Evolutionary conservation across 78 protist genomes (phyloP), one percentile per base, ranked within the genome.

Genomic region (Dictyostelium purpureum): DNA sequence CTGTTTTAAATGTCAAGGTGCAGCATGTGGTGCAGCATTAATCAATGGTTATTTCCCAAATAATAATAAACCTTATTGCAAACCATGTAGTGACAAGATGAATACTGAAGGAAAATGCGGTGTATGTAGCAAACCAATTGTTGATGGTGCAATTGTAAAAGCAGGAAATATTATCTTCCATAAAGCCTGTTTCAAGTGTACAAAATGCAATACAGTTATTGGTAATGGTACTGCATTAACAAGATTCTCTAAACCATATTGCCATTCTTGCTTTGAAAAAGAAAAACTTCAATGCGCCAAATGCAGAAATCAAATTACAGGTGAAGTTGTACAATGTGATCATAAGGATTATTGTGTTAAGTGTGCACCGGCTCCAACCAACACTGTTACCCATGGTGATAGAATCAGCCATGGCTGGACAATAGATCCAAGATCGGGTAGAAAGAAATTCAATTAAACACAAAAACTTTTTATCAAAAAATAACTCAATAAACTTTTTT

Each of bases 211-310:
- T 5, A 79, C 61, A 33, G 57, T 24, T 19, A 47, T 79, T 59
- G 52, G 66, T 7, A 76, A 59, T 63, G 88, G 76, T 21, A 10
- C 49, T 19, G 51, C 75, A 6, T 65, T 45, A 10, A 79, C 88
- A 2, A 57, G 61, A 31, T 79, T 79, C 61, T 21, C 63, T 14
- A 79, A 79, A 65, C 88, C 88, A 65, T 79, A 79, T 65, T 79
- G 88, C 45, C 4, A n/a, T 19, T 28, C 6, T 45, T 79, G 88
- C 33, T 79, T 21, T 33, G 33, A 79, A 14, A 2, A 31, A 16
- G 70, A 73, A 0, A 67, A 54, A 51, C 4, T 63, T 0, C 21
- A 14, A 21, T 81, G 89, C 37, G 9, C n/a, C 2, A 81, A 81
- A 52, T 81, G 89, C n/a, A 47, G 52, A 52, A 67, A 33, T 67